Conservation (phyloP, 1,284 basidiomycete genomes). For the Violaceomyces palustris region DNA sequence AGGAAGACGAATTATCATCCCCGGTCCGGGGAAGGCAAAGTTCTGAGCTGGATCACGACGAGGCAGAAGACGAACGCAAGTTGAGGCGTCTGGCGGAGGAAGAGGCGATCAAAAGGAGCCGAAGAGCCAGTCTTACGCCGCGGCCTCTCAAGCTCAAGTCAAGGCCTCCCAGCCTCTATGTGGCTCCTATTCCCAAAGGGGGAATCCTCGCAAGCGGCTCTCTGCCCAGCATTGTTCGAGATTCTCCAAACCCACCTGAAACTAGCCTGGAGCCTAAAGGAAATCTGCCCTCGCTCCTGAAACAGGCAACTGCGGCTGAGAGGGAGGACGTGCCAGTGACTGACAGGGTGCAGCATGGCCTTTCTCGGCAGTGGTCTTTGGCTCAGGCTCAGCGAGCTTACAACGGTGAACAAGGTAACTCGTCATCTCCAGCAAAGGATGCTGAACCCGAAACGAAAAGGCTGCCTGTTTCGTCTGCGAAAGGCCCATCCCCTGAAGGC, state of each 20-base stretch:
- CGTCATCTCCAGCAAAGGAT: too few relatives aligned
- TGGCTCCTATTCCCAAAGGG: conserved; percentile 17
- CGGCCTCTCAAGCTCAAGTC: conserved; percentile 45
- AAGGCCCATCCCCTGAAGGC: too few relatives aligned
- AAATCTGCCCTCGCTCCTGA: too few relatives aligned
- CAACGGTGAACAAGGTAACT: too few relatives aligned
- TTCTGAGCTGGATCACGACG: conserved; percentile 16
- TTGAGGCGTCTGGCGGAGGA: conserved; percentile 25
- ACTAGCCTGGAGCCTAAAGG: too few relatives aligned
- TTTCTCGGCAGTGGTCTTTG: too few relatives aligned
- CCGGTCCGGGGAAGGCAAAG: conserved; percentile 22
- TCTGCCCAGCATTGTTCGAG: conserved; percentile 16
- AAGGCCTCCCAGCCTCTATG: conserved; percentile 39
- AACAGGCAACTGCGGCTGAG: too few relatives aligned
- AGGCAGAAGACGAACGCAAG: conserved; percentile 13
- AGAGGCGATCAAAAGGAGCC: conserved; percentile 31
- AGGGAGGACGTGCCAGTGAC: too few relatives aligned
- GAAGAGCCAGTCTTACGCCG: conserved; percentile 35
- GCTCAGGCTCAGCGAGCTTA: too few relatives aligned
- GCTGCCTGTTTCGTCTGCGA: too few relatives aligned
- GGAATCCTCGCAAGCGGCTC: conserved; percentile 17
- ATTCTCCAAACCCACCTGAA: conserved; percentile 1
- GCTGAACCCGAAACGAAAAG: too few relatives aligned
- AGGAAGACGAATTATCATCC: conserved; percentile 37
- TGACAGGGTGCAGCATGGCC: too few relatives aligned